Evolutionary conservation across 116 monocot genomes (phyloP).

Genomic region (Zostera marina): DNA sequence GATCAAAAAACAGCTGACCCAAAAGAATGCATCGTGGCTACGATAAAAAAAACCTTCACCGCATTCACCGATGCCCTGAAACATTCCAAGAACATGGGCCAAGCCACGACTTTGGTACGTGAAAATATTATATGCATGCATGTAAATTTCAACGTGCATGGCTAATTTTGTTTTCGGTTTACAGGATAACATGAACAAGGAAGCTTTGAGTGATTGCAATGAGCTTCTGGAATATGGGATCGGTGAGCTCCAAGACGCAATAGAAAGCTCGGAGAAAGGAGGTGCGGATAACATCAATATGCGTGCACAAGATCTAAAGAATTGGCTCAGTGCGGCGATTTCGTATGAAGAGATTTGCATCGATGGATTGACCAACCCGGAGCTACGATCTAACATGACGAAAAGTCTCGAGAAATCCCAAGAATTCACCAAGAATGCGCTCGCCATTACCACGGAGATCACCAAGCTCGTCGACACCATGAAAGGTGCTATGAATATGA

Average conservation of each 20-base stretch:
- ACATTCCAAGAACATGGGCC: constrained; percentile 9
- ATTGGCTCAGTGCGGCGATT: constrained; percentile 58
- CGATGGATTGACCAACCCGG: constrained; percentile 32
- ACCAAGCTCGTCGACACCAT: constrained; percentile 7
- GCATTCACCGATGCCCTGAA: constrained; percentile 16
- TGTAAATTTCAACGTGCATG: too few relatives aligned
- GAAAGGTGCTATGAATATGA: background rate
- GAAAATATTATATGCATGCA: background rate
- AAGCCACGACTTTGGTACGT: constrained; percentile 3
- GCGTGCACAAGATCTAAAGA: constrained; percentile 24
- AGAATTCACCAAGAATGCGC: constrained; percentile 54
- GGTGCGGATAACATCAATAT: constrained; percentile 1
- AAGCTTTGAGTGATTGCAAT: constrained; percentile 36
- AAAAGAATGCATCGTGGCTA: constrained; percentile 28
- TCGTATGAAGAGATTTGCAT: constrained; percentile 46
- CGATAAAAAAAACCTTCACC: constrained; percentile 23
- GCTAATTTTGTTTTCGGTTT: too few relatives aligned
- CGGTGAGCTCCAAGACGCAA: constrained; percentile 25
- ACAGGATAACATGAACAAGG: constrained; percentile 18
- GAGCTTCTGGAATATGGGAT: constrained; percentile 30
- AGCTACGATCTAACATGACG: constrained; percentile 27
- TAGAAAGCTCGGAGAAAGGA: constrained; percentile 4
- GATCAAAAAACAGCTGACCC: constrained; percentile 14
- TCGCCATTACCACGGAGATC: constrained; percentile 34
- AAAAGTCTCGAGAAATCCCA: constrained; percentile 17